Conservation (phyloP, 75 land plant species). For the Ceratopteris richardii region DNA sequence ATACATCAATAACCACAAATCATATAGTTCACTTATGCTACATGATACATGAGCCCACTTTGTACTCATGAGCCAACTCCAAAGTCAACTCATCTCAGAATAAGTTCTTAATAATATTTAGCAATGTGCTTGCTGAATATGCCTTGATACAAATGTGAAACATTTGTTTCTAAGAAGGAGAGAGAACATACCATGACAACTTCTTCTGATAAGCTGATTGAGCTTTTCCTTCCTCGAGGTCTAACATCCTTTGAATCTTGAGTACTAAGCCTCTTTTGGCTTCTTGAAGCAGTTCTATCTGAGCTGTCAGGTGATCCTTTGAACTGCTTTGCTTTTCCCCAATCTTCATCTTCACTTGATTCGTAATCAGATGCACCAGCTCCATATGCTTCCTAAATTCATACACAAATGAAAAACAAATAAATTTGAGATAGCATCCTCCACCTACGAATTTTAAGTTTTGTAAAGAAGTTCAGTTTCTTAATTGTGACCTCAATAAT, state of each 20-base stretch:
- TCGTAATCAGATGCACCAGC: constrained; percentile 3
- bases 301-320: not conserved
- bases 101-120: too few relatives aligned
- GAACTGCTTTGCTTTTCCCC: not conserved
- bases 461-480: not conserved
- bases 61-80: too few relatives aligned
- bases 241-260: not conserved
- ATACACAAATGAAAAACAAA: not conserved
- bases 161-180: too few relatives aligned
- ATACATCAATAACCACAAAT: too few relatives aligned
- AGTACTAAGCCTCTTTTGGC: not conserved
- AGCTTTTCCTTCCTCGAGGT: not conserved
- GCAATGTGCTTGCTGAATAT: too few relatives aligned
- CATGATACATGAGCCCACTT: too few relatives aligned
- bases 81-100: too few relatives aligned
- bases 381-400: constrained; percentile 2
- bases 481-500: not conserved
- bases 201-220: not conserved
- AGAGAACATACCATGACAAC: not conserved
- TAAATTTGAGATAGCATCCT: not conserved
- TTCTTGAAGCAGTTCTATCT: not conserved
- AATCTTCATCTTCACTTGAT: constrained; percentile 10
- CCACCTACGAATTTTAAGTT: not conserved
- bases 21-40: too few relatives aligned
- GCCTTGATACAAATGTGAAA: too few relatives aligned